A percentile compares a stretch with the other conserved stretches of the same genome.
Evolutionary conservation across 495 filamentous ascomycete species (phyloP).

Genomic region (Endocarpon pusillum): DNA sequence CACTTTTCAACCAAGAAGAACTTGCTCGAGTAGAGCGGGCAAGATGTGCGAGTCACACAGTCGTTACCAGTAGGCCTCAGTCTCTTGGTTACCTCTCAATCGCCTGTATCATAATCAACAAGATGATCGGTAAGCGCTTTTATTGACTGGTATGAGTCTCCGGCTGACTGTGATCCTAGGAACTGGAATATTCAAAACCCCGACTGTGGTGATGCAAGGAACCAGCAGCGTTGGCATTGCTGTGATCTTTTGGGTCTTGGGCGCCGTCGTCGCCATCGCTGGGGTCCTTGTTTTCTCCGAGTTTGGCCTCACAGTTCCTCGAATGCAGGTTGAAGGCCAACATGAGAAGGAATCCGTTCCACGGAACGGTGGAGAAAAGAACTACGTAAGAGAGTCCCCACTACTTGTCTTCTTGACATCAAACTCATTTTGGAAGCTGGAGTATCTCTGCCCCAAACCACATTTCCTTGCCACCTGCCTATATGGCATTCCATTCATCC

Average conservation of each 20-base stretch:
- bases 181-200: constrained; percentile 22
- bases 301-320: constrained; percentile 27
- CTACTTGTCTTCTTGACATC: not conserved
- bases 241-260: constrained; percentile 22
- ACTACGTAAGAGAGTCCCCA: constrained; percentile 31
- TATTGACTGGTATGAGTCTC: constrained; percentile 1
- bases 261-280: constrained; percentile 18
- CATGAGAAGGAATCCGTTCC: constrained; percentile 19
- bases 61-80: too few species aligned
- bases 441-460: constrained; percentile 24
- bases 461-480: constrained; percentile 22
- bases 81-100: constrained; percentile 6
- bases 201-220: constrained; percentile 16
- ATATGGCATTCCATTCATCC: constrained; percentile 29
- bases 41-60: too few species aligned
- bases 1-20: too few species aligned
- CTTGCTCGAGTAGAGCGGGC: too few species aligned
- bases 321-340: constrained; percentile 14
- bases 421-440: constrained; percentile 14
- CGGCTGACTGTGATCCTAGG: constrained; percentile 5
- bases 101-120: constrained; percentile 7
- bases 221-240: constrained; percentile 21
- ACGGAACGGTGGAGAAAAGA: constrained; percentile 32
- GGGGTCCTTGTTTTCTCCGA: constrained; percentile 24
- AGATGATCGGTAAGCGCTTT: constrained; percentile 8